Conservation (phyloP, 306 rosid species). For the Quercus agrifolia region DNA sequence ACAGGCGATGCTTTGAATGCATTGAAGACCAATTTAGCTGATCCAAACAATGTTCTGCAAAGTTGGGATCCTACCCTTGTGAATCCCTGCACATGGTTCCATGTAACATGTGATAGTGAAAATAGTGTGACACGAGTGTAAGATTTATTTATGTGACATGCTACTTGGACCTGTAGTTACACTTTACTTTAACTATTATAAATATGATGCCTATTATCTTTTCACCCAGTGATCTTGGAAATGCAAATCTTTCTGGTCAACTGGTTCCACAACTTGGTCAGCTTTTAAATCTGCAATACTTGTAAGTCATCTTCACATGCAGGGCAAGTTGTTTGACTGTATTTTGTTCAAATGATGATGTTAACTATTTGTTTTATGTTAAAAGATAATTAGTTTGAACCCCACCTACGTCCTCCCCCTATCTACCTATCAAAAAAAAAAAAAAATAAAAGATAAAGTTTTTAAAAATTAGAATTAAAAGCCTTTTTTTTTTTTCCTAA, state of each 20-base stretch:
- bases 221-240: constrained; percentile 82
- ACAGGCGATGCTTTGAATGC: constrained; percentile 93
- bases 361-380: neutral
- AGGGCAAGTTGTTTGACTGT: neutral
- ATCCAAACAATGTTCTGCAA: constrained; percentile 84
- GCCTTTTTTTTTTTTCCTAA: too few species aligned
- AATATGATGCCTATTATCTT: constrained; percentile 19
- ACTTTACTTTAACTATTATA: neutral
- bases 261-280: constrained; percentile 76
- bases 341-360: neutral
- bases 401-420: too few species aligned
- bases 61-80: constrained; percentile 95
- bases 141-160: constrained; percentile 30
- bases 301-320: constrained; percentile 51
- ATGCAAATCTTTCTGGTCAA: constrained; percentile 80
- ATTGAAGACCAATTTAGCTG: constrained; percentile 63
- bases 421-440: too few species aligned
- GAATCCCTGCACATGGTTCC: constrained; percentile 98
- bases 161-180: neutral
- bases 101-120: constrained; percentile 77
- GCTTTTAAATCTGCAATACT: constrained; percentile 74
- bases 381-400: neutral
- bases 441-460: too few species aligned
- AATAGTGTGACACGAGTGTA: constrained; percentile 96
- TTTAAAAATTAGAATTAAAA: too few species aligned